Base-by-base conservation (phyloP, 108 stramenopile species). In the Fistulifera pelliculosa region DNA sequence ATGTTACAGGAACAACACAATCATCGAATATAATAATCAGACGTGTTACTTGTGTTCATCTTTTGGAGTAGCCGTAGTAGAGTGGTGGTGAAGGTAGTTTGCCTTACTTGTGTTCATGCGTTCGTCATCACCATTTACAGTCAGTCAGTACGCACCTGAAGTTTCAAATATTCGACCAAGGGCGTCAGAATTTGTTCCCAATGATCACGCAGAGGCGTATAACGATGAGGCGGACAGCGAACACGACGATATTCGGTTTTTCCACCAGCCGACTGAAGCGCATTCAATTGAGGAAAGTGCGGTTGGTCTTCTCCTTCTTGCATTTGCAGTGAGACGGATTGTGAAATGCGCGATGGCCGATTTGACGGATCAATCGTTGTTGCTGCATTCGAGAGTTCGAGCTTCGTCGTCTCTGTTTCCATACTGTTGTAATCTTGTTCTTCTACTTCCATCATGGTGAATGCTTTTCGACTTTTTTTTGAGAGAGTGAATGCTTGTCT, bases 91-190 rank as follows among this genome's bases (percentile, higher is more conserved):
- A n/a, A n/a, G n/a, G n/a, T n/a, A n/a, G n/a, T n/a, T n/a, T n/a
- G n/a, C n/a, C n/a, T n/a, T n/a, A n/a, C n/a, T n/a, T n/a, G n/a
- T n/a, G n/a, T n/a, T n/a, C n/a, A n/a, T n/a, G n/a, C n/a, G n/a
- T n/a, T n/a, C n/a, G n/a, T n/a, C n/a, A n/a, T n/a, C n/a, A n/a
- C n/a, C n/a, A n/a, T n/a, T n/a, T n/a, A n/a, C n/a, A n/a, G n/a
- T n/a, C n/a, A n/a, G n/a, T n/a, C n/a, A n/a, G n/a, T n/a, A 35
- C 79, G 31, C 65, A 71, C 79, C 71, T 90, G 89, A 15, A 99
- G 82, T 62, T 96, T 96, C 57, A 99, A 83, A 65, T 93, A 95
- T 69, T 98, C 80, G 42, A 98, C 96, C 22, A 98, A 52, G 4
- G 97, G 97, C 21, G 83, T 83, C 27, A 98, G 54, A 21, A 98